A percentile compares a stretch with the other conserved stretches of the same genome.
Conservation (phyloP, 257 asterid species). For the Catharanthus roseus region DNA sequence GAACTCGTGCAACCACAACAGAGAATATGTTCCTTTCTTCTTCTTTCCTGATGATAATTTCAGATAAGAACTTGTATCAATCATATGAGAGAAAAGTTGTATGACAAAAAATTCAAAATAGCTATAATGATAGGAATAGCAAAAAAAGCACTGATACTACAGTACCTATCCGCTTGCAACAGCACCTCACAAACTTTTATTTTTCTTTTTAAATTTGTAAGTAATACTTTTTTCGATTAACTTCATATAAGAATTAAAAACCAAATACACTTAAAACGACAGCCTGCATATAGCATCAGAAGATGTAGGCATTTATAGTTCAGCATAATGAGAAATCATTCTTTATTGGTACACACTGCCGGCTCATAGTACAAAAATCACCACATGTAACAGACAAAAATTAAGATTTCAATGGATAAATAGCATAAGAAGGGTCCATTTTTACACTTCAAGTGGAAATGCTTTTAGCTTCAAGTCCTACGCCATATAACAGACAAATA, state of each 20-base stretch:
- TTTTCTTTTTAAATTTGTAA: too few species aligned
- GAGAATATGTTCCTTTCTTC: conserved; percentile 45
- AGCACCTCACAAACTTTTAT: too few species aligned
- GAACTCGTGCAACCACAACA: conserved; percentile 44
- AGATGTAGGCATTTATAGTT: background rate
- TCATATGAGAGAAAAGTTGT: conserved; percentile 6
- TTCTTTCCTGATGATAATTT: conserved; percentile 29
- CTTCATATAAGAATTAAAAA: background rate
- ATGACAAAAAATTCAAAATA: background rate
- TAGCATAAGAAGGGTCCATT: background rate
- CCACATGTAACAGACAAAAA: background rate
- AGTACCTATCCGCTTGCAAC: background rate
- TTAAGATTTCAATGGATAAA: background rate
- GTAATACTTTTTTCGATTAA: background rate
- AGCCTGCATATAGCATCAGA: background rate
- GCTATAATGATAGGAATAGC: background rate
- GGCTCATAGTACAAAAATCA: background rate
- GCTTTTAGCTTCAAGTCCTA: background rate
- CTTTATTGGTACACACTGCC: background rate
- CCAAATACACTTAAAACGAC: background rate
- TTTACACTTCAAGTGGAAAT: background rate
- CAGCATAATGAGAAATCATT: background rate
- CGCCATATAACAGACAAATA: background rate
- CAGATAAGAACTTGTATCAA: background rate
- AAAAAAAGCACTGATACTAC: background rate